A percentile compares a stretch with the other conserved stretches of the same genome.
Evolutionary conservation across 2,329 filamentous ascomycete genomes (phyloP).

Genomic region (Apiospora saccharicola): DNA sequence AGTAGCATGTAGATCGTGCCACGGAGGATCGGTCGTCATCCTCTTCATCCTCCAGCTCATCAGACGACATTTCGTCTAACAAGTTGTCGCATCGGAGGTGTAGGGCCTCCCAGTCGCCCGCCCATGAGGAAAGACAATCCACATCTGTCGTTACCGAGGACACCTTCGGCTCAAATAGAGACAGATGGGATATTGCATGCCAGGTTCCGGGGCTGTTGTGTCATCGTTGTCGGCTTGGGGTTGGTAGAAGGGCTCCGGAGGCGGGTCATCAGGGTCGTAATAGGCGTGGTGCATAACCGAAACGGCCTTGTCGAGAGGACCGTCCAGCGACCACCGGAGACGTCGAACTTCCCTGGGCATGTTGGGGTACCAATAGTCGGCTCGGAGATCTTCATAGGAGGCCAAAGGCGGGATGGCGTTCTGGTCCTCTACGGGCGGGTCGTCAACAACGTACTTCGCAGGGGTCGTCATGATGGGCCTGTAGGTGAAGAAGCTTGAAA

Average conservation of each 20-base stretch:
- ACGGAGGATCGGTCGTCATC: background rate
- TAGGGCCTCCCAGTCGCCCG: background rate
- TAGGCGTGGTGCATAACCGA: background rate
- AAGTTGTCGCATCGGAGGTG: background rate
- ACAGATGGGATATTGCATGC: background rate
- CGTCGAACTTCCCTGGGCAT: background rate
- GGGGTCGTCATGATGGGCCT: background rate
- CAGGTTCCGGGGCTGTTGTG: background rate
- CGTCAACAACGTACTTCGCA: background rate
- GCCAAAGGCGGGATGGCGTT: background rate
- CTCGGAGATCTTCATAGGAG: background rate
- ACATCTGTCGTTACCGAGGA: background rate
- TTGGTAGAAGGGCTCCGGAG: background rate
- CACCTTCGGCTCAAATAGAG: background rate
- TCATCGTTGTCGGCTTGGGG: background rate
- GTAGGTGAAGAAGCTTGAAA: no score
- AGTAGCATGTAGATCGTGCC: background rate
- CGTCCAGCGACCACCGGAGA: background rate
- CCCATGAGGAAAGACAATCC: background rate
- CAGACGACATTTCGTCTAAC: background rate
- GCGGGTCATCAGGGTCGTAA: background rate
- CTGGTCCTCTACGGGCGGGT: background rate
- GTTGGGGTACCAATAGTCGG: background rate
- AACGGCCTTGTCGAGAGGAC: background rate
- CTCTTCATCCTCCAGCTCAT: background rate